A percentile compares a stretch with the other conserved stretches of the same genome.
phyloP scores from a whole-genome alignment of 176 grass and related monocot genomes.

The Puccinellia tenuiflora region DNA sequence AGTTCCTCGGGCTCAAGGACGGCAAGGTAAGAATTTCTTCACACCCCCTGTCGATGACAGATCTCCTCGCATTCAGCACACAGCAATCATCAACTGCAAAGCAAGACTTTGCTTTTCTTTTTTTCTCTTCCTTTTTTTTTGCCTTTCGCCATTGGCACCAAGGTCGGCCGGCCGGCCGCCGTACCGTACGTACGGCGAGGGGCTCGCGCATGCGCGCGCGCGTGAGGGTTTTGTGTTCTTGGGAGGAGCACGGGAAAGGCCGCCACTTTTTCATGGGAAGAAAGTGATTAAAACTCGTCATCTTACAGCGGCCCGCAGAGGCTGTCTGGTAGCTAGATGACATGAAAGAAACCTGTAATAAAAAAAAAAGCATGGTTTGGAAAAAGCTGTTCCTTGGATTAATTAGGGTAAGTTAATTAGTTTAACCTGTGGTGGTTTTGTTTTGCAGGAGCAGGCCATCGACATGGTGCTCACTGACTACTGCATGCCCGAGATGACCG shows the following conservation, averaged over 20 bases:
- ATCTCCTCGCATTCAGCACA: background rate
- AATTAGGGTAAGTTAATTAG: background rate
- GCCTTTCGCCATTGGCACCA: background rate
- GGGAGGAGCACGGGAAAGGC: conserved; percentile 22
- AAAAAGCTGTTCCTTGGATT: background rate
- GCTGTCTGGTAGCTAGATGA: background rate
- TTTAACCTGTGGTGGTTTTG: background rate
- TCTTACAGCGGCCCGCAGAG: conserved; percentile 14
- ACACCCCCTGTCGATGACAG: background rate
- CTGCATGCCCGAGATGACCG: conserved; percentile 98
- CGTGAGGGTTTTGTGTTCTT: conserved; percentile 34
- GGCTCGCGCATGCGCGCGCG: conserved; percentile 29
- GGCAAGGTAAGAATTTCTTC: conserved; percentile 24
- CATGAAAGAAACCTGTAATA: background rate
- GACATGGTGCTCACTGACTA: conserved; percentile 98
- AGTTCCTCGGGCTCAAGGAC: conserved; percentile 76
- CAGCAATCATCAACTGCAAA: background rate
- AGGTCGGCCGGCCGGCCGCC: background rate
- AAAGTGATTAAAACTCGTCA: background rate
- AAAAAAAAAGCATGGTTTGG: background rate
- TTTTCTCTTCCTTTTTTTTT: background rate
- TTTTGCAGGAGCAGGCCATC: conserved; percentile 68
- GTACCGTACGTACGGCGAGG: conserved; percentile 5
- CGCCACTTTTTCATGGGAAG: conserved; percentile 34
- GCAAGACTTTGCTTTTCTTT: background rate